Evolutionary conservation across 345 rosid genomes (phyloP), one percentile per base, ranked within the genome.

Genomic region (Bruguiera parviflora): DNA sequence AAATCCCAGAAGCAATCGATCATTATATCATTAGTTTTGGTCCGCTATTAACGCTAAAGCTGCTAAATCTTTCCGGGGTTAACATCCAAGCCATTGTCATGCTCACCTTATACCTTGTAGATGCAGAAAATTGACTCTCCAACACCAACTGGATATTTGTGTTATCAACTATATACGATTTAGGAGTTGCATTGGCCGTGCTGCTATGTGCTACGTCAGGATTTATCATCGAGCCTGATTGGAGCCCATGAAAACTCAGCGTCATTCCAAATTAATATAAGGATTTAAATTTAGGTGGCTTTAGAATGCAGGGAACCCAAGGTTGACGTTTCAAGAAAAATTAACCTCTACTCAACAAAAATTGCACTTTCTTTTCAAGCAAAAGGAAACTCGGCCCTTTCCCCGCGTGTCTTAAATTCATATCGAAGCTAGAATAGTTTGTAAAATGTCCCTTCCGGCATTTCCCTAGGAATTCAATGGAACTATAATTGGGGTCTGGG

Each of bases 291-390:
- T 43, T 43, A 43, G 49, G 18, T 43, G 49, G 4, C 19, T 43
- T 43, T 24, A 56, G 3, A 27, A 24, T 11, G 59, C 59, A 10
- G 25, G 59, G 31, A 24, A 11, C 59, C 5, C 25, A 24, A 56
- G 22, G 31, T 33, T 33, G 2, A 25, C 25, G 39, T 47, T 68
- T 29, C 47, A 49, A 51, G n/a, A 5, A 64, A 35, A 33, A 39
- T 46, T 53, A 28, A 28, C 37, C 63, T 55, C 29, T 71, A 29
- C 69, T 46, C 53, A 6, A 46, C 46, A 57, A 56, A 35, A 61
- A 61, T 24, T 32, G 2, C 33, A 22, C 18, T 61, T 61, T 53
- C 64, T 58, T 68, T 29, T 29, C 53, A 57, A 67, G 62, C 71
- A 28, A 67, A 37, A 1, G 52, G n/a, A 25, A 67, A 27, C 53